Base-by-base conservation (phyloP, 805 yeast genomes). In the Pichia cephalocereana region DNA sequence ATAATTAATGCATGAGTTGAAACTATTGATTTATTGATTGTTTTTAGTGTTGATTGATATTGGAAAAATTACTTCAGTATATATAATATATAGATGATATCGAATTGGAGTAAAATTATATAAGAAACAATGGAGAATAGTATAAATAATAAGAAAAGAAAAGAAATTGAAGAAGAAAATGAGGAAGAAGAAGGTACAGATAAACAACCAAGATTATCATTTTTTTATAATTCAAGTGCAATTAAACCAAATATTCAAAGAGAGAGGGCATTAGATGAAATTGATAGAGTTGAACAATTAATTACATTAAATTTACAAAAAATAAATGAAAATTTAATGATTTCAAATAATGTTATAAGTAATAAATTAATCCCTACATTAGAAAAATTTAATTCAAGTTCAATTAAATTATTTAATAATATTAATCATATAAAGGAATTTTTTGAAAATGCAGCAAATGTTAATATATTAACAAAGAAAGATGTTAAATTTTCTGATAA, bases 201-300 rank as follows among this genome's bases (percentile, higher is more conserved):
- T 26, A 49, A 51, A 41, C 53, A 51, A 19, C 60, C 58, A 15
- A 56, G 68, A 47, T 48, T 57, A 30, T 63, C 68, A 12, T 63
- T 63, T 46, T 60, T 59, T 43, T 63, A 55, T 49, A 60, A 65
- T 12, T 60, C 66, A 1, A 41, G 48, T 7, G 47, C 48, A n/a
- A 41, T 46, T 2, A 47, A 40, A 17, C 41, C 41, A 6, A 51
- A 54, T 38, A 47, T 54, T 5, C 46, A 41, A 9, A 40, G 40
- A 34, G 52, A 52, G 31, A 31, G 28, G 12, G 36, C 57, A 36
- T 49, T 61, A 28, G 64, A 64, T 37, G 67, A 77, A 62, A 64
- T 82, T 58, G 95, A 87, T 57, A 71, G 77, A 56, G 63, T 86
- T 41, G 95, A 88, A 57, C 95, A 85, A 61, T 84, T 82, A 58